Evolutionary conservation across 1,284 basidiomycete species (phyloP), one percentile per base, ranked within the genome.

Genomic region (Kalmanozyma brasiliensis): DNA sequence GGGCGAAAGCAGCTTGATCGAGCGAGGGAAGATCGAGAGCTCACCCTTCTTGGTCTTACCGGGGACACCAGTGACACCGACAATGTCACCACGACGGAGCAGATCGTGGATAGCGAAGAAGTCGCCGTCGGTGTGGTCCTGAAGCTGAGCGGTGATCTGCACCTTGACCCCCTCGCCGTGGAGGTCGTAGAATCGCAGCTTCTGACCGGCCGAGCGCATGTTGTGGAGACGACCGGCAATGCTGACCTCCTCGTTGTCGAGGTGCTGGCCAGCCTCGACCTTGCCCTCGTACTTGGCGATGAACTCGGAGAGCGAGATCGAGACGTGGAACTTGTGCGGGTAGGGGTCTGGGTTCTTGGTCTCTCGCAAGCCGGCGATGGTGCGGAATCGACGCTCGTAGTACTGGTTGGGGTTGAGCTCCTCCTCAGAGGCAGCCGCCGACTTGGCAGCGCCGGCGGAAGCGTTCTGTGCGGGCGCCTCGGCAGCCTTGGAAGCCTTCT

Each of bases 241-340:
- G 49, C 86, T 86, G 77, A 87, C 84, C 37, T 82, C 76, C n/a
- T 80, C 74, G 38, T 71, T 65, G 51, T 75, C 73, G 43, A 82
- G 66, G 41, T 75, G 70, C 45, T 73, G 66, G 22, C 80, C 80
- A 4, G 74, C 66, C 69, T 80, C 70, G 38, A 76, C 42, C 52
- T 69, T 89, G 24, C 79, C 57, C 40, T 91, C 91, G 81, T 92
- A 98, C 60, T 87, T 85, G 14, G 87, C 83, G 81, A 98, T 89
- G 84, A 90, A 99, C 13, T 85, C 82, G 16, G 88, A 85, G 78
- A 98, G 86, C n/a, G 91, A 92, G 68, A 85, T 86, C 44, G 90
- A 86, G 38, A 96, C 94, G 78, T 96, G 84, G 86, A 98, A 99
- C 88, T 99, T 99, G 89, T 99, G 96, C 19, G 96, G 95, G 86